A percentile compares a stretch with the other conserved stretches of the same genome.
Conservation (phyloP, 345 rosid species). For the Populus nigra region DNA sequence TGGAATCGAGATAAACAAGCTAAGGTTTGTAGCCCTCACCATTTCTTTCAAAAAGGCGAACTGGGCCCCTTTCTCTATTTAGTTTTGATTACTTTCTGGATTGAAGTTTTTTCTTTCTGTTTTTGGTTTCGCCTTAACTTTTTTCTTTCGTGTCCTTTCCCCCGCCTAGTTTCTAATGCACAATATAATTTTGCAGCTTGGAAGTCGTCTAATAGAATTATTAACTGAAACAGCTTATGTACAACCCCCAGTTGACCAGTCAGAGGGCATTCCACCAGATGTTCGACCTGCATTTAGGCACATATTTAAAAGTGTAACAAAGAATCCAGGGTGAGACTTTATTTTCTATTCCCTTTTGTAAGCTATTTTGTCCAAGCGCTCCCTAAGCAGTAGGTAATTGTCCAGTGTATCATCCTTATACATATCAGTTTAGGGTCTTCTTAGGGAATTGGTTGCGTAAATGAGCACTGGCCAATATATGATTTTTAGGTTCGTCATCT, state of each 20-base stretch:
- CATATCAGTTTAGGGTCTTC: background rate
- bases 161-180: conserved; percentile 1
- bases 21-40: conserved; percentile 50
- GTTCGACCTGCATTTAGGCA: conserved; percentile 94
- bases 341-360: conserved; percentile 7
- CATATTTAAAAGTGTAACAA: conserved; percentile 51
- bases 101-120: background rate
- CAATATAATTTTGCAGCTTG: conserved; percentile 55
- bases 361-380: background rate
- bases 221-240: conserved; percentile 79
- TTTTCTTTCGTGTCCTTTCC: background rate
- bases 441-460: background rate
- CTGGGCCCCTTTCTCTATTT: background rate
- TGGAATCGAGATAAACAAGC: conserved; percentile 91
- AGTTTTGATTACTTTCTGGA: background rate
- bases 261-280: conserved; percentile 67
- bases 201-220: conserved; percentile 77
- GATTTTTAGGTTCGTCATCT: background rate
- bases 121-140: conserved; percentile 7
- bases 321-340: conserved; percentile 56
- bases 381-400: background rate
- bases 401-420: background rate
- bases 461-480: conserved; percentile 6
- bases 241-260: conserved; percentile 72
- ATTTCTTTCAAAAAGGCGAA: conserved; percentile 2